Base-by-base conservation (phyloP, 2,329 filamentous ascomycete genomes). In the Penicillium brasilianum region DNA sequence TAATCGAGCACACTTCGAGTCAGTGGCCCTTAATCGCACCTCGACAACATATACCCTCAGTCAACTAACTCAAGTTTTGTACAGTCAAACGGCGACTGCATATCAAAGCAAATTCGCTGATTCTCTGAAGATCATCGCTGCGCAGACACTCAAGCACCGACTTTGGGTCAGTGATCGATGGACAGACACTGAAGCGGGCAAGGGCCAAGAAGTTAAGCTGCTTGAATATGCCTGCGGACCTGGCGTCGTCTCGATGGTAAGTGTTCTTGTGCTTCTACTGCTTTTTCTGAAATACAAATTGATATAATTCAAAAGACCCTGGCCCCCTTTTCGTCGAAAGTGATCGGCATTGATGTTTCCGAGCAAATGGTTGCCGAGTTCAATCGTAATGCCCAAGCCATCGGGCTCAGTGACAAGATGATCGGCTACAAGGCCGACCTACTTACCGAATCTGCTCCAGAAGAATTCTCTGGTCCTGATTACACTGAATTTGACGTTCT, bases 151-250 rank as follows among this genome's bases (percentile, higher is more conserved):
- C 62, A 74, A 74, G 4, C 81, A 82, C 34, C 79, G 84, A 6
- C 80, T 83, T 55, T 90, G 90, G 79, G 84, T 91, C 59, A 87
- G 86, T 44, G 83, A 86, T 25, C 80, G 84, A 57, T 88, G 86
- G 76, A 68, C 60, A 13, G 73, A 77, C 56, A 75, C 72, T 4
- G 65, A 69, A 41, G 59, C 66, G 10, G 70, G 66, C n/a, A 70
- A 70, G 22, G 70, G 66, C 18, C 69, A 71, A 28, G 66, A 69
- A 34, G 59, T 87, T 44, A 83, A 83, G 49, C 76, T 92, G 20
- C 80, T 93, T 1, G 90, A 93, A 72, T 93, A 93, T 75, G 90
- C 90, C 16, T 93, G 90, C 71, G 90, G 90, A 9, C 88, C 88
- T 6, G 89, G 89, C 2, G 76, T 86, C 57, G 80, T 91, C 64